phyloP scores from a whole-genome alignment of 2,329 filamentous ascomycete genomes.

The Falciphora oryzae region DNA sequence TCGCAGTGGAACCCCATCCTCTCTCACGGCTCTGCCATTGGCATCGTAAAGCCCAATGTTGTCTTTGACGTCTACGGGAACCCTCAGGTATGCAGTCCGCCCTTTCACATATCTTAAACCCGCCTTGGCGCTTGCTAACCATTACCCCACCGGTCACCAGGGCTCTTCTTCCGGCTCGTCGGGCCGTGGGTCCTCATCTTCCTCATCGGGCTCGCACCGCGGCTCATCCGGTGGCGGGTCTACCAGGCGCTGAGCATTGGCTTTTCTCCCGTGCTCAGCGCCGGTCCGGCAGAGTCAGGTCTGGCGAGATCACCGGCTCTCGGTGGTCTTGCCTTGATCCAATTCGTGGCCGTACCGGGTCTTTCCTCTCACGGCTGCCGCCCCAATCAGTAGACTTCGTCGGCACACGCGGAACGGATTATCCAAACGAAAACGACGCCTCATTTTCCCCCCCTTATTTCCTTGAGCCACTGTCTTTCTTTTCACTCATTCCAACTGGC shows the following conservation, averaged over 20 bases:
- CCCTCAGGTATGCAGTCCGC: background rate
- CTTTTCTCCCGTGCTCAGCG: background rate
- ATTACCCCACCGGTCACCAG: background rate
- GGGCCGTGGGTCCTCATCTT: background rate
- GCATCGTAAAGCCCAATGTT: conserved; percentile 21
- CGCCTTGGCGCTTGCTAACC: too few relatives aligned
- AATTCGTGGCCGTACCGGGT: background rate
- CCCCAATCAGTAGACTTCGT: too few relatives aligned
- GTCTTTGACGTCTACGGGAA: conserved; percentile 17
- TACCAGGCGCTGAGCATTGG: background rate
- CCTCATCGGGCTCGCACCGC: background rate
- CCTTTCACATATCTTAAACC: too few relatives aligned
- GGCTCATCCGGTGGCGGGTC: background rate
- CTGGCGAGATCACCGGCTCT: too few relatives aligned
- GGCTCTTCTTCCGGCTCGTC: background rate
- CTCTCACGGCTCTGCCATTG: conserved; percentile 21
- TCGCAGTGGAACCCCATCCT: conserved; percentile 21
- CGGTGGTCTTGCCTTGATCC: background rate
- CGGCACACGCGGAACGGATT: too few relatives aligned
- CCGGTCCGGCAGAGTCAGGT: background rate
- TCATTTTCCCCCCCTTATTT: too few relatives aligned
- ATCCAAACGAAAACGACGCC: too few relatives aligned
- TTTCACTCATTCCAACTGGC: background rate
- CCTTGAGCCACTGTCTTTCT: background rate
- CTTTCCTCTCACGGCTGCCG: background rate